Evolutionary conservation across 768 basidiomycete species (phyloP), one percentile per base, ranked within the genome.

Genomic region (Rossbeevera mucosa): DNA sequence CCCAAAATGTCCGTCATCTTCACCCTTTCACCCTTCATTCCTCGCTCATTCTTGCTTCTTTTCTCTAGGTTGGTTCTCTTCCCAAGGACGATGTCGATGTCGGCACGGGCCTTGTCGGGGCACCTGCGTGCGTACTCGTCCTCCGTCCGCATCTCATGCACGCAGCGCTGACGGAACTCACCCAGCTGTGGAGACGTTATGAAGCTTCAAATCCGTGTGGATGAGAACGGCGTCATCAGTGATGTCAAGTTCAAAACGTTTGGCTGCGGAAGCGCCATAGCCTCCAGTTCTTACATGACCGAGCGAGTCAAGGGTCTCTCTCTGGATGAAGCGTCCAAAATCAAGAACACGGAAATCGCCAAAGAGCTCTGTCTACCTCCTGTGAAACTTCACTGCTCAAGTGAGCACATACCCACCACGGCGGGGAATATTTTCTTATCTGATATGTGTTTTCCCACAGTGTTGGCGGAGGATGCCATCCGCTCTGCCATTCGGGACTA

Each of bases 161-260:
- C 53, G 52, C 33, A 11, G 9, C 48, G 36, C 63, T 62, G 51
- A 59, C 51, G 18, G 41, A 24, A 14, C 48, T 25, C 48, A n/a
- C 59, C 48, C 65, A 94, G 93, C 4, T 95, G 94, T 66, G 94
- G 94, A 62, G 94, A 96, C 75, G 95, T 97, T 43, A 99, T 99
- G 95, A 98, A 98, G 72, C 85, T 99, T 11, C 95, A 98, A 72
- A 99, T 99, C 66, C 87, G 92, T 60, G 96, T 99, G 52, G 86
- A 95, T 70, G 94, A 95, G 54, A 78, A 89, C 30, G 93, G 94
- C 30, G 81, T 97, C 71, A 99, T 99, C 65, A 89, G 88, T 44
- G 96, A 99, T 67, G 96, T 97, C 73, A 96, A 95, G 74, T 98
- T 98, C 80, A 99, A 98, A 78, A 98, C 96, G 0, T 98, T 99